These are phyloP conservation scores for Mycena citricolor DNA, from an alignment of 1,284 basidiomycete species.

Conservation along the genomic window DNA sequence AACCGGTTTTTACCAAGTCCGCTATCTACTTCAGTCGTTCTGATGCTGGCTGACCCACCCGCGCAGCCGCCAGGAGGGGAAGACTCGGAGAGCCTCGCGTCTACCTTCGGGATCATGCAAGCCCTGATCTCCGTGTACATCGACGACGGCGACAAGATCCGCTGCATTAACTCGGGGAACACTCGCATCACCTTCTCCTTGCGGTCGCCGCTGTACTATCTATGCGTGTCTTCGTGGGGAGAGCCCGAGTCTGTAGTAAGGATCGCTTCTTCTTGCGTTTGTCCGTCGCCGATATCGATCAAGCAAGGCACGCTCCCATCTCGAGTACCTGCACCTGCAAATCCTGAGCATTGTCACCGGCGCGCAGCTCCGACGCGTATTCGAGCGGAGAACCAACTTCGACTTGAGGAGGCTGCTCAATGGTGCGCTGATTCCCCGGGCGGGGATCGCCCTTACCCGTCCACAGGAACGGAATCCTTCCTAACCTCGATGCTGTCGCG, in stretches of 20 bases:
- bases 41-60: conserved; percentile 11
- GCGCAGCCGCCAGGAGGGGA: conserved; percentile 50
- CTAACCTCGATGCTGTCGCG: conserved; percentile 68
- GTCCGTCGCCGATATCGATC: conserved; percentile 36
- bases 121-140: conserved; percentile 92
- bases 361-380: conserved; percentile 81
- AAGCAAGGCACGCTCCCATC: conserved; percentile 87
- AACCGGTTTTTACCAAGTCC: conserved; percentile 87
- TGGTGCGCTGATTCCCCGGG: conserved; percentile 47
- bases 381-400: conserved; percentile 88
- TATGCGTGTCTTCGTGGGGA: conserved; percentile 87
- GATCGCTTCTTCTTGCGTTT: conserved; percentile 25
- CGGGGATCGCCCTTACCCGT: too few species aligned
- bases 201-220: conserved; percentile 87
- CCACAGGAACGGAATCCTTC: conserved; percentile 78
- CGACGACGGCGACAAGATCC: conserved; percentile 80
- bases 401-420: conserved; percentile 84
- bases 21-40: conserved; percentile 17
- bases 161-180: conserved; percentile 74
- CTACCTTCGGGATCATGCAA: conserved; percentile 90
- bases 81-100: conserved; percentile 67
- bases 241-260: conserved; percentile 92
- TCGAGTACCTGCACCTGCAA: conserved; percentile 93
- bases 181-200: conserved; percentile 84
- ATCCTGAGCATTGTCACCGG: conserved; percentile 88